Percentiles rank a stretch among this genome's conserved stretches.
Evolutionary conservation across 495 filamentous ascomycete genomes (phyloP).

Genomic region (Trichoderma reesei): DNA sequence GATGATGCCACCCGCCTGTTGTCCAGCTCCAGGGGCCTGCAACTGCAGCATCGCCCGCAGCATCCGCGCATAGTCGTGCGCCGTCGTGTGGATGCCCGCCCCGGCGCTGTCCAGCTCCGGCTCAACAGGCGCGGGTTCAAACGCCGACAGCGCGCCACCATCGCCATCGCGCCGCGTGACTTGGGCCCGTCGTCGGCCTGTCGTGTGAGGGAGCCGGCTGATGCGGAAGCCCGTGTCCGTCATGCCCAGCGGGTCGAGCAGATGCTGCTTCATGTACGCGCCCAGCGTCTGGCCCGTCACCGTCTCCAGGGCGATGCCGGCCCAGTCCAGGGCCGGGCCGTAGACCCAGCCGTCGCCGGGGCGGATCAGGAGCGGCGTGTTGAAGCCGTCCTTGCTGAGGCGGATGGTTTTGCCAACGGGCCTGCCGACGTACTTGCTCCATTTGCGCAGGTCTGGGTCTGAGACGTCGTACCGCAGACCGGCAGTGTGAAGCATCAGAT

Average conservation of each 20-base stretch:
- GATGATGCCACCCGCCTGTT: conserved; percentile 14
- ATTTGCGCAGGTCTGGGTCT: conserved; percentile 19
- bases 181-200: background rate
- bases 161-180: conserved; percentile 11
- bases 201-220: conserved; percentile 4
- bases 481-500: conserved; percentile 24
- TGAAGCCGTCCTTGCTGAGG: conserved; percentile 22
- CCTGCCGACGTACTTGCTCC: conserved; percentile 17
- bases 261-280: conserved; percentile 16
- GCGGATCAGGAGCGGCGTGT: conserved; percentile 19
- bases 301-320: conserved; percentile 20
- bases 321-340: conserved; percentile 24
- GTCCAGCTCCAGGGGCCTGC: too few species aligned
- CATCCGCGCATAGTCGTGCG: conserved; percentile 40
- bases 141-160: conserved; percentile 10
- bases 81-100: conserved; percentile 38
- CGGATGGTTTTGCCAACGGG: conserved; percentile 11
- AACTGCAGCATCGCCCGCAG: conserved; percentile 36
- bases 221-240: conserved; percentile 15
- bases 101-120: conserved; percentile 35
- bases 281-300: conserved; percentile 17
- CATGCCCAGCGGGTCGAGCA: conserved; percentile 21
- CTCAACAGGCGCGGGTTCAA: conserved; percentile 11
- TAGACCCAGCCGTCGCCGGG: conserved; percentile 26
- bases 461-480: conserved; percentile 21